A percentile compares a stretch with the other conserved stretches of the same genome.
These are phyloP conservation scores for Nymphaea thermarum DNA, from an alignment of 164 flowering plant species.

Conservation along the genomic window DNA sequence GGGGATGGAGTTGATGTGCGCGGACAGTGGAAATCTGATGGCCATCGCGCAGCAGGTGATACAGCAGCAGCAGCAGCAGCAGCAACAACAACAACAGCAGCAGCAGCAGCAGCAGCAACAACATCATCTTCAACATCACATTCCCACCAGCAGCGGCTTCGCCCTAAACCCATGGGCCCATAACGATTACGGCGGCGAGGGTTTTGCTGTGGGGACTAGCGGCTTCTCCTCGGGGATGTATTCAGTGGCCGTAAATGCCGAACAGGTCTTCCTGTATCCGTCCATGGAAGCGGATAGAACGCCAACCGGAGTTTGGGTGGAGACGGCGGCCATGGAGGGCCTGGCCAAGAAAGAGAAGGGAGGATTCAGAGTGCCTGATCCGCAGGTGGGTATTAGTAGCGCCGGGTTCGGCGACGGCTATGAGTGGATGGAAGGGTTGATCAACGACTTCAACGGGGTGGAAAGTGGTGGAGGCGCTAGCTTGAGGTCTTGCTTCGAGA, in stretches of 20 bases:
- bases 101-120: slow-evolving; percentile 65
- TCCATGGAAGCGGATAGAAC: too few relatives aligned
- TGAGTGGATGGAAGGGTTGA: slow-evolving; percentile 91
- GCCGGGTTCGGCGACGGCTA: slow-evolving; percentile 59
- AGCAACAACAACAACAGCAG: slow-evolving; percentile 57
- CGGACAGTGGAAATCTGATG: slow-evolving; percentile 96
- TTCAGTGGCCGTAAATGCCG: slow-evolving; percentile 1
- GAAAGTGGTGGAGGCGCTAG: slow-evolving; percentile 30
- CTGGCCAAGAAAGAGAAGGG: slow-evolving; percentile 32
- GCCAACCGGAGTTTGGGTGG: too few relatives aligned
- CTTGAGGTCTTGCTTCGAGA: slow-evolving; percentile 2
- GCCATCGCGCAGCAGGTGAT: slow-evolving; percentile 96
- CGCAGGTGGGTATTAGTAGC: not conserved
- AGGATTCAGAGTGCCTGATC: slow-evolving; percentile 24
- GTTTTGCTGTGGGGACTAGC: not conserved
- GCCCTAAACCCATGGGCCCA: slow-evolving; percentile 32
- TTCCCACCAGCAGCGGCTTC: slow-evolving; percentile 17
- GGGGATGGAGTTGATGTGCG: slow-evolving; percentile 87
- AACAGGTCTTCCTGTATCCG: not conserved
- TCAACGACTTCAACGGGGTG: slow-evolving; percentile 20
- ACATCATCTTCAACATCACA: slow-evolving; percentile 40
- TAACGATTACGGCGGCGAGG: not conserved
- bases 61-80: slow-evolving; percentile 73
- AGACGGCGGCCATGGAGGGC: slow-evolving; percentile 14
- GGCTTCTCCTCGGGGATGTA: slow-evolving; percentile 14